These are phyloP conservation scores for Fusarium odoratissimum DNA, from an alignment of 2,329 filamentous ascomycete genomes.

Conservation along the genomic window DNA sequence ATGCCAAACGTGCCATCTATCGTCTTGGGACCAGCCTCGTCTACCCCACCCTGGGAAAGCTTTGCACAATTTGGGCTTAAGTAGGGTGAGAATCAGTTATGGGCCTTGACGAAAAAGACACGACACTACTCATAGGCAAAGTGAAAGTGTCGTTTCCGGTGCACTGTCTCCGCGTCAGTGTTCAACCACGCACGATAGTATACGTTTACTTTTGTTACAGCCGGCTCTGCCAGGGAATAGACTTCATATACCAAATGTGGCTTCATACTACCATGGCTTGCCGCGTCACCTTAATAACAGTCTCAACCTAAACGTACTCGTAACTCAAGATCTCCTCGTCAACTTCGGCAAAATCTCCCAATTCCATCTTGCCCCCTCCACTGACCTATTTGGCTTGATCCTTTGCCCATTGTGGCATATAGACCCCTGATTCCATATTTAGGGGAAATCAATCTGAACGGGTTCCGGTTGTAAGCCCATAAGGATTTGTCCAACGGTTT, in stretches of 20 bases:
- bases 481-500: fast-evolving
- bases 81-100: neutral
- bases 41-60: neutral
- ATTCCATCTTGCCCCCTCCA: neutral
- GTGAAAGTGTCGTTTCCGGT: neutral
- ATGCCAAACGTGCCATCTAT: neutral
- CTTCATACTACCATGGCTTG: too few relatives aligned
- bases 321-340: neutral
- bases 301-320: neutral
- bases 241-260: too few relatives aligned
- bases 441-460: too few relatives aligned
- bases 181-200: neutral
- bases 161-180: neutral
- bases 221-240: neutral
- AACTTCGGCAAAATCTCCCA: neutral
- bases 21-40: neutral
- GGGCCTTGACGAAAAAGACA: neutral
- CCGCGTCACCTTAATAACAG: too few relatives aligned
- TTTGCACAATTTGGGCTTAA: neutral
- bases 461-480: fast-evolving
- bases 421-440: too few relatives aligned
- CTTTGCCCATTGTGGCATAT: fast-evolving
- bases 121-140: too few relatives aligned
- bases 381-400: neutral
- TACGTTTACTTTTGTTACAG: too few relatives aligned